These are phyloP conservation scores for Tuber umbilicatum DNA, from an alignment of 495 filamentous ascomycete species.

Conservation along the genomic window DNA sequence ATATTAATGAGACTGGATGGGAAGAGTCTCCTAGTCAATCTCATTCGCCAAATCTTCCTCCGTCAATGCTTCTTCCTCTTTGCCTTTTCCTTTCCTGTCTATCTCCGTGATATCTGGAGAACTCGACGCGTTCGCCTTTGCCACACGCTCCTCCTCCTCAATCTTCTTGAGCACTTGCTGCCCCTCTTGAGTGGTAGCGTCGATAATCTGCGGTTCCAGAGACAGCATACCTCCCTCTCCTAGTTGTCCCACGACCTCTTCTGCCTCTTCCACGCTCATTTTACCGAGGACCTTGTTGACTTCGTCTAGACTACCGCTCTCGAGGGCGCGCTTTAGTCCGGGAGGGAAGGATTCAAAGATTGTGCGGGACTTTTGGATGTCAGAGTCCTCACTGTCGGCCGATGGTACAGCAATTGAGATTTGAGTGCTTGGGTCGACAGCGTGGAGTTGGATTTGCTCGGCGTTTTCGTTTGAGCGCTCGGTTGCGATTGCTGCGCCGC, in stretches of 20 bases:
- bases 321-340: constrained; percentile 71
- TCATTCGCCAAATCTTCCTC: constrained; percentile 19
- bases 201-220: constrained; percentile 85
- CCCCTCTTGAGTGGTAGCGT: constrained; percentile 91
- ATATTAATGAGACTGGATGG: background rate
- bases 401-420: constrained; percentile 83
- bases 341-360: constrained; percentile 80
- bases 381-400: constrained; percentile 57
- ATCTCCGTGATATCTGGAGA: constrained; percentile 14
- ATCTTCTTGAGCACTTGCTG: constrained; percentile 68
- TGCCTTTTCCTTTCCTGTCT: constrained; percentile 23
- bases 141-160: constrained; percentile 53
- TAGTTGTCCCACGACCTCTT: constrained; percentile 77
- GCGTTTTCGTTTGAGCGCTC: constrained; percentile 54
- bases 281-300: constrained; percentile 94
- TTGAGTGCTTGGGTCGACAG: constrained; percentile 84
- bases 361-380: constrained; percentile 58
- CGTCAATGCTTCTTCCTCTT: constrained; percentile 14
- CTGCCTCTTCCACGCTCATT: constrained; percentile 88
- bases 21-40: constrained; percentile 16
- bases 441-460: constrained; percentile 95
- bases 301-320: constrained; percentile 78
- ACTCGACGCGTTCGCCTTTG: constrained; percentile 26
- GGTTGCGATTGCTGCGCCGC: constrained; percentile 70
- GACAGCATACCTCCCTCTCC: constrained; percentile 86